Base-by-base conservation (phyloP, 306 rosid genomes). In the Lupinus albus region DNA sequence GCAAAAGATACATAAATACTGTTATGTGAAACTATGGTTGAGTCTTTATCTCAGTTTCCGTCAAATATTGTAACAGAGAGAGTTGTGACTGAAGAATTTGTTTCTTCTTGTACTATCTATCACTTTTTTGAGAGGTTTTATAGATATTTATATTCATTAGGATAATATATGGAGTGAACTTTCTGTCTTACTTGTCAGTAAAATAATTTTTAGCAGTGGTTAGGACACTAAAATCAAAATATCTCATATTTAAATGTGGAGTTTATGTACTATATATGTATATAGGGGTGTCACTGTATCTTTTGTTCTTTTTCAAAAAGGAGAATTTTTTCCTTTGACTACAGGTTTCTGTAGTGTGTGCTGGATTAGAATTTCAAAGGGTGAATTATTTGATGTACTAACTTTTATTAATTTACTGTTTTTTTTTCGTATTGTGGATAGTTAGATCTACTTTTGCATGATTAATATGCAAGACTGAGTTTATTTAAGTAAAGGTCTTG, bases 391-490 rank as follows among this genome's bases (percentile, higher is more conserved):
- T 47, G 36, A n/a, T 58, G 20, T 16, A 3, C 45, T 76, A 36
- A 39, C 48, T 15, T 60, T 14, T 25, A 38, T 69, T 55, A 6
- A 54, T 51, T 72, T 25, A 8, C 62, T 6, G 5, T 42, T 2
- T 54, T 53, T 54, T 53, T 8, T n/a, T 16, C 3, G 33, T 36
- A 16, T 64, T 56, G 38, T 75, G 58, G 38, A 61, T 48, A 17
- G 60, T 68, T 52, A 44, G 64, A 58, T 81, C 61, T 78, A 16
- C 74, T 74, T 50, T 36, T 11, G 72, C 77, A 68, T 72, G 83
- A 81, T 73, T 79, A 76, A 25, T 33, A 20, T 74, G 56, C 68
- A 66, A 78, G 84, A 70, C 32, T 70, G 39, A 79, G 79, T 53
- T 69, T 67, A 77, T 81, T 69, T 51, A 64, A 76, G 77, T 58